Evolutionary conservation across 345 rosid genomes (phyloP), one percentile per base, ranked within the genome.

Genomic region (Syzygium oleosum): DNA sequence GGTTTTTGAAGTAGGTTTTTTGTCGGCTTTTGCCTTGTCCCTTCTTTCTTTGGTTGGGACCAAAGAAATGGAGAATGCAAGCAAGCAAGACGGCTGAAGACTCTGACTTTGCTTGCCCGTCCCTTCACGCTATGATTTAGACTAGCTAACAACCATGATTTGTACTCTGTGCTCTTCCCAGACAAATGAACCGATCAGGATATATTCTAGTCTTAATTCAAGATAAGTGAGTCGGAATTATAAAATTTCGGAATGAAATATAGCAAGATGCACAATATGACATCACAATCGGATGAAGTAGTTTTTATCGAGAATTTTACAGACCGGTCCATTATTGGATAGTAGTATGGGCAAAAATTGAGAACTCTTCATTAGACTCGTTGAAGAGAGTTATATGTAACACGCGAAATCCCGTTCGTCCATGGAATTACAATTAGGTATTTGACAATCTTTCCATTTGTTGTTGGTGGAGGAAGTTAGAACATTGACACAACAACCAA

Each of bases 241-340:
- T 27, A 1, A 61, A 13, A 61, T 61, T 61, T 3, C 51, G 0
- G 9, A 61, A 61, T 61, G 9, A n/a, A 61, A 61, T 61, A 13
- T n/a, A 5, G 4, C 5, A 61, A n/a, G 73, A 27, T 3, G 6
- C 17, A 12, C 17, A 16, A 14, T 4, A 52, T 52, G 15, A 13
- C 17, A 15, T 4, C 19, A 12, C 0, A 2, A 3, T 61, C 1
- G n/a, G 17, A 61, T 27, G 17, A 61, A 13, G n/a, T 61, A 0
- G 29, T n/a, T 61, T 61, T 61, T 58, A 58, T 58, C 1, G 15
- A n/a, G 73, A 61, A 61, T 61, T 61, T 61, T 27, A 9, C 34
- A 61, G 3, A n/a, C 34, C 73, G 0, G n/a, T n/a, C 34, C 34
- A n/a, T 61, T 13, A 61, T 61, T 61, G 17, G 15, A 61, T 13